phyloP scores from a whole-genome alignment of 371 early-diverging fungal genomes.

The Fennellomyces sp. region DNA sequence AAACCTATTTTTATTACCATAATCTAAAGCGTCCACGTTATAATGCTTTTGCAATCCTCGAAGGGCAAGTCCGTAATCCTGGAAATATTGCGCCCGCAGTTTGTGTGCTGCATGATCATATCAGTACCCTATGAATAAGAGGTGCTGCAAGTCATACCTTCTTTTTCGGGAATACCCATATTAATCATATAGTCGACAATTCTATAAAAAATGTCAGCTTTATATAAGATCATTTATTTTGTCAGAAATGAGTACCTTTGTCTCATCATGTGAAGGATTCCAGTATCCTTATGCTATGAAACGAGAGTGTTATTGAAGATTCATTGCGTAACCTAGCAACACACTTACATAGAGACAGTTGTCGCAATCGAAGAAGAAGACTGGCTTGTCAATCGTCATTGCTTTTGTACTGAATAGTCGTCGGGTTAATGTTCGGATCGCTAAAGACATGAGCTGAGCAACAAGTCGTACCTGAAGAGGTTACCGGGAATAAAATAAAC shows the following conservation, averaged over 20 bases:
- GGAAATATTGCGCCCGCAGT: constrained; percentile 63
- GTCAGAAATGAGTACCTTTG: too few species aligned
- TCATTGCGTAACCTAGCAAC: not conserved
- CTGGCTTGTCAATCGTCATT: constrained; percentile 36
- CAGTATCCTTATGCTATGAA: constrained; percentile 45
- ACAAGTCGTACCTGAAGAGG: too few species aligned
- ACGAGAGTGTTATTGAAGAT: not conserved
- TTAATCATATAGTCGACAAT: constrained; percentile 57
- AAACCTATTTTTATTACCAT: constrained; percentile 33
- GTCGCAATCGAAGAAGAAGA: constrained; percentile 87
- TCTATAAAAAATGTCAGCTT: constrained; percentile 28
- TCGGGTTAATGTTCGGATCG: not conserved
- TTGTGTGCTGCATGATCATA: constrained; percentile 34
- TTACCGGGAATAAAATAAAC: too few species aligned
- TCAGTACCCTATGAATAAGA: not conserved
- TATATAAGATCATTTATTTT: too few species aligned
- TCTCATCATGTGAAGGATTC: constrained; percentile 67
- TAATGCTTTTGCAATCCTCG: constrained; percentile 77
- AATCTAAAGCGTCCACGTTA: constrained; percentile 64
- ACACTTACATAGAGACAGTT: constrained; percentile 75
- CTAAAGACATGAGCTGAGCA: not conserved
- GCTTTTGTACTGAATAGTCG: constrained; percentile 1
- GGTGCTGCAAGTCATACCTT: constrained; percentile 22
- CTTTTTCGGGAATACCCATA: constrained; percentile 54
- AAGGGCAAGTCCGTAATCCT: constrained; percentile 79